These are phyloP conservation scores for Oxytropis ochrocephala DNA, from an alignment of 306 rosid species.

Conservation along the genomic window DNA sequence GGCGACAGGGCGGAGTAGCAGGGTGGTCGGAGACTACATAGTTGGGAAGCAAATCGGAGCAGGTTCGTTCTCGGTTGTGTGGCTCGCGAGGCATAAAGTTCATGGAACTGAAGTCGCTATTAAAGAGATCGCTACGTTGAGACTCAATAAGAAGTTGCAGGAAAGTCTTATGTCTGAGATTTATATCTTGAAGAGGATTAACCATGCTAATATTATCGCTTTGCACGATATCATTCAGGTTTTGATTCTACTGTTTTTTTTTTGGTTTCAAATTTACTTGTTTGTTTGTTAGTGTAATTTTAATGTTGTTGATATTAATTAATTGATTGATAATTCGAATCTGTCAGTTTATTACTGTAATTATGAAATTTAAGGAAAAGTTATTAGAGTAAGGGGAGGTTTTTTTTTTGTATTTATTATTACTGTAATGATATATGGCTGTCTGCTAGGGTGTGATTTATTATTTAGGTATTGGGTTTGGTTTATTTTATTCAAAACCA, in stretches of 20 bases:
- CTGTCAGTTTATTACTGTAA: neutral
- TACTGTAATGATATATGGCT: neutral
- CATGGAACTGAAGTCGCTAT: conserved; percentile 97
- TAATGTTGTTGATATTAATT: neutral
- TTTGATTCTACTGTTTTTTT: neutral
- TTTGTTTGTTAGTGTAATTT: neutral
- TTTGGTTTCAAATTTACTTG: neutral
- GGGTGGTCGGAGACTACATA: conserved; percentile 73
- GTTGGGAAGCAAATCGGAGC: conserved; percentile 83
- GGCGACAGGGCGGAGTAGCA: conserved; percentile 46
- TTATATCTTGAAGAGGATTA: conserved; percentile 67
- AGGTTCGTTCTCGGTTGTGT: conserved; percentile 96
- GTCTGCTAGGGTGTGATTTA: neutral
- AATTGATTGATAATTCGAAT: neutral
- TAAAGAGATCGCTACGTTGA: conserved; percentile 74
- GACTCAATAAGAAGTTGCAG: conserved; percentile 83
- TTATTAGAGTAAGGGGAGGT: neutral
- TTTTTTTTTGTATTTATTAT: neutral
- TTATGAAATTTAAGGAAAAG: neutral
- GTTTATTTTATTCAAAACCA: neutral
- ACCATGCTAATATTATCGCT: conserved; percentile 84
- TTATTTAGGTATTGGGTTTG: neutral
- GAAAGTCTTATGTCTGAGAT: conserved; percentile 95
- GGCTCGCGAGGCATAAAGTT: conserved; percentile 84
- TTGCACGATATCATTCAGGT: conserved; percentile 91